Evolutionary conservation across 768 basidiomycete species (phyloP).

Genomic region (Lyophyllum atratum): DNA sequence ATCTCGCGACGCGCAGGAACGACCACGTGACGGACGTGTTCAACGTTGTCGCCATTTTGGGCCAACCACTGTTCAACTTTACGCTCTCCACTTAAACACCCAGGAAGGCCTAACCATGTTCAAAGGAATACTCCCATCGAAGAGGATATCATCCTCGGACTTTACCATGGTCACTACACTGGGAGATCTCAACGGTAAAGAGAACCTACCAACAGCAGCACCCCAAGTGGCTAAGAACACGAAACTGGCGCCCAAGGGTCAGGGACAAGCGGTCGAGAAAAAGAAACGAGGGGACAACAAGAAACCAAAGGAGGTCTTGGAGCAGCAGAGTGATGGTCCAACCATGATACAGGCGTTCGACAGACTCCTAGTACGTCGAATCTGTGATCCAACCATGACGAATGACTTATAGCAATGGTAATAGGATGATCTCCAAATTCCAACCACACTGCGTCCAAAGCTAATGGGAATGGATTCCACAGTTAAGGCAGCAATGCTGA

Average conservation of each 20-base stretch:
- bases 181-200: constrained; percentile 60
- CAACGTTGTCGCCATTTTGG: constrained; percentile 5
- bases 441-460: constrained; percentile 73
- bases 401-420: constrained; percentile 5
- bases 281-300: constrained; percentile 39
- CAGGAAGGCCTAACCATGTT: constrained; percentile 56
- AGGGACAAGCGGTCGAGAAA: constrained; percentile 34
- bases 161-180: constrained; percentile 72
- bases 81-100: not conserved
- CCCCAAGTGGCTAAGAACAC: constrained; percentile 15
- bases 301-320: constrained; percentile 11
- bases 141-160: constrained; percentile 65
- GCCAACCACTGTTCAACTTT: constrained; percentile 11
- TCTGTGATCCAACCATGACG: not conserved
- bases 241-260: constrained; percentile 29
- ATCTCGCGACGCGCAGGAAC: too few relatives aligned
- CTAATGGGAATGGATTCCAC: constrained; percentile 79
- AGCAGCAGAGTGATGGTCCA: constrained; percentile 24
- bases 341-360: constrained; percentile 76
- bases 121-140: constrained; percentile 75
- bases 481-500: constrained; percentile 91
- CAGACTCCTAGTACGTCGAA: constrained; percentile 66
- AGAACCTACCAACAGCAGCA: constrained; percentile 50
- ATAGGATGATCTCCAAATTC: constrained; percentile 90
- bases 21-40: constrained; percentile 17